phyloP scores from a whole-genome alignment of 2,329 filamentous ascomycete genomes.

The Cercospora sojina region DNA sequence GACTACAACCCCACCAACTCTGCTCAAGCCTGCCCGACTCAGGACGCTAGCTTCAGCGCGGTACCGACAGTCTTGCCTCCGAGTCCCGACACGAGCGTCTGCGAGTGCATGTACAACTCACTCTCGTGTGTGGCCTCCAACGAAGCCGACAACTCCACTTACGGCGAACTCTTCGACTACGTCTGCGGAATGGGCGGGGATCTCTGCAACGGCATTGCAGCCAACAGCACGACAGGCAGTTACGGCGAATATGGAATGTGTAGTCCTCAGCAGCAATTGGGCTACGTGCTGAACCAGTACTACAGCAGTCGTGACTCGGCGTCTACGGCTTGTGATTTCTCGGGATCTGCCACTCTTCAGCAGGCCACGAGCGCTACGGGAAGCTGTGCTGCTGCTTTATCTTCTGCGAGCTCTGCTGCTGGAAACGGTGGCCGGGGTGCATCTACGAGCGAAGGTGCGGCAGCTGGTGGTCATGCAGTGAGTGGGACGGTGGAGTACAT shows the following conservation, averaged over 20 bases:
- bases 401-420: slow-evolving; percentile 58
- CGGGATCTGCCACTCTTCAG: slow-evolving; percentile 58
- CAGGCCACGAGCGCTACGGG: slow-evolving; percentile 50
- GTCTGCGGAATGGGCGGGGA: slow-evolving; percentile 61
- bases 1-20: slow-evolving; percentile 72
- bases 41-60: slow-evolving; percentile 66
- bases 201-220: slow-evolving; percentile 66
- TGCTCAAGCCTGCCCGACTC: slow-evolving; percentile 67
- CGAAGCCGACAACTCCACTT: slow-evolving; percentile 57
- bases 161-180: slow-evolving; percentile 68
- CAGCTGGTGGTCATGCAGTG: slow-evolving; percentile 20
- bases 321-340: slow-evolving; percentile 66
- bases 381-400: slow-evolving; percentile 59
- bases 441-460: slow-evolving; percentile 21
- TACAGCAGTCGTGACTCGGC: slow-evolving; percentile 56
- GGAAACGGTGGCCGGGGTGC: slow-evolving; percentile 20
- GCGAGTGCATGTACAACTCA: slow-evolving; percentile 77
- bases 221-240: slow-evolving; percentile 65
- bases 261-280: slow-evolving; percentile 65
- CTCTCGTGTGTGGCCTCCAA: slow-evolving; percentile 67
- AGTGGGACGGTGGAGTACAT: slow-evolving; percentile 23
- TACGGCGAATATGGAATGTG: slow-evolving; percentile 81
- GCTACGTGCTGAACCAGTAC: slow-evolving; percentile 71
- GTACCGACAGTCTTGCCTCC: slow-evolving; percentile 70
- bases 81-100: slow-evolving; percentile 72